phyloP scores from a whole-genome alignment of 2,329 filamentous ascomycete species.

The Aspergillus tamarii region DNA sequence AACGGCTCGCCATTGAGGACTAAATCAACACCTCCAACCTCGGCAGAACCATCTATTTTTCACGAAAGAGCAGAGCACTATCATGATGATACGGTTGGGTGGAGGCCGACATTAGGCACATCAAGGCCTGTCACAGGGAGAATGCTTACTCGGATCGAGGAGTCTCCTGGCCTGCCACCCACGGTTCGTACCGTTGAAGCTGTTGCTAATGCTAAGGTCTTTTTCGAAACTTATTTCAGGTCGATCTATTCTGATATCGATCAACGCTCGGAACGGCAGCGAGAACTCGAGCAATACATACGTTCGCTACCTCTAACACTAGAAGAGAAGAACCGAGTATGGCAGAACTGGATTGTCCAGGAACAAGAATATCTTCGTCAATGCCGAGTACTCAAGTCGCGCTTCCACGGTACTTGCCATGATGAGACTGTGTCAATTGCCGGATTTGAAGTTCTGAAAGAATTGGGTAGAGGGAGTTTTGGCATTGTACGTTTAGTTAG shows the following conservation, averaged over 20 bases:
- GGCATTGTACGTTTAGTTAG: conserved; percentile 86
- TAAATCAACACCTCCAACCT: conserved; percentile 40
- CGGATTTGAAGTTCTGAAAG: conserved; percentile 78
- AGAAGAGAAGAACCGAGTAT: conserved; percentile 58
- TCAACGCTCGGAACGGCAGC: conserved; percentile 63
- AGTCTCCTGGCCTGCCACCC: conserved; percentile 23
- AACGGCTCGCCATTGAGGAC: conserved; percentile 34
- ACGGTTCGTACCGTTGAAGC: conserved; percentile 70
- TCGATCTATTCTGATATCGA: conserved; percentile 62
- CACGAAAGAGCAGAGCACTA: conserved; percentile 14
- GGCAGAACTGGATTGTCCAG: conserved; percentile 63
- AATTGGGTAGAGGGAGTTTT: conserved; percentile 92
- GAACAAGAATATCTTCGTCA: conserved; percentile 79
- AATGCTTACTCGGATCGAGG: conserved; percentile 14
- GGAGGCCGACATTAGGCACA: not conserved
- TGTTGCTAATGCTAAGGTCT: conserved; percentile 79
- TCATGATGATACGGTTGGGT: conserved; percentile 6
- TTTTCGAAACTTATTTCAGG: conserved; percentile 82
- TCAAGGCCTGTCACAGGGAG: conserved; percentile 6
- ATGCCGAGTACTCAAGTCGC: conserved; percentile 69
- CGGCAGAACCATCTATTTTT: conserved; percentile 33
- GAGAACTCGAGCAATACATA: conserved; percentile 67
- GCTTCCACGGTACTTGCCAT: conserved; percentile 46
- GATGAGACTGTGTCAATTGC: conserved; percentile 58
- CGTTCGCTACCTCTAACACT: conserved; percentile 58